Evolutionary conservation across 768 basidiomycete species (phyloP), one percentile per base, ranked within the genome.

Genomic region (Podaxis sp.): DNA sequence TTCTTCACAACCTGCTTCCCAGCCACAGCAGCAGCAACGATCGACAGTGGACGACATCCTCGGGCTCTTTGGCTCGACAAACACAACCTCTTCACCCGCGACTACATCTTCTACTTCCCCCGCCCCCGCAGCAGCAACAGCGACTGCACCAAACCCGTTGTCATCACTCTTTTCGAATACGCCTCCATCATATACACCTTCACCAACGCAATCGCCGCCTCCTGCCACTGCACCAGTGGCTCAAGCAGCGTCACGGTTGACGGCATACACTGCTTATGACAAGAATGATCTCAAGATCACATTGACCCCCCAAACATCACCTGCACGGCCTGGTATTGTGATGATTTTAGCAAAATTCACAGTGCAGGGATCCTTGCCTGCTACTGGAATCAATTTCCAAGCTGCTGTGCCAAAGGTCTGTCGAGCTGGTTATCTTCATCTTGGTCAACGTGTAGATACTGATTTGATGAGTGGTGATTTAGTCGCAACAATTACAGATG

Each of bases 401-500:
- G 97, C 95, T 44, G 97, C 96, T 7, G 96, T 99, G 7, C 96
- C 96, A 3, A 96, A 94, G 84, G 95, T 94, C 64, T 28, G 62
- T 60, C 28, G 17, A 40, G 48, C 46, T 51, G 63, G 73, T 58
- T 20, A 8, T n/a, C 6, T 11, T 37, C 30, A 26, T 60, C 7
- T 28, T 33, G 11, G 17, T 63, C 17, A 28, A 10, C 15, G n/a
- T 63, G 15, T 28, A 7, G 60, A 30, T 67, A 15, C 57, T 62
- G 12, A 52, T 24, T 53, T 41, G 30, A 40, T 53, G 37, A 61
- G 48, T 61, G 30, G 40, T 53, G 36, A 61, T 51, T 61, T 70
- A 99, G 94, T 92, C 95, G 0, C 96, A 97, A 76, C 95, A 97
- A 73, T 75, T 99, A 60, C 96, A 98, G 74, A 99, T 99, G 96